Evolutionary conservation across 2,329 filamentous ascomycete genomes (phyloP), one percentile per base, ranked within the genome.

Genomic region (Calonectria fujianensis): DNA sequence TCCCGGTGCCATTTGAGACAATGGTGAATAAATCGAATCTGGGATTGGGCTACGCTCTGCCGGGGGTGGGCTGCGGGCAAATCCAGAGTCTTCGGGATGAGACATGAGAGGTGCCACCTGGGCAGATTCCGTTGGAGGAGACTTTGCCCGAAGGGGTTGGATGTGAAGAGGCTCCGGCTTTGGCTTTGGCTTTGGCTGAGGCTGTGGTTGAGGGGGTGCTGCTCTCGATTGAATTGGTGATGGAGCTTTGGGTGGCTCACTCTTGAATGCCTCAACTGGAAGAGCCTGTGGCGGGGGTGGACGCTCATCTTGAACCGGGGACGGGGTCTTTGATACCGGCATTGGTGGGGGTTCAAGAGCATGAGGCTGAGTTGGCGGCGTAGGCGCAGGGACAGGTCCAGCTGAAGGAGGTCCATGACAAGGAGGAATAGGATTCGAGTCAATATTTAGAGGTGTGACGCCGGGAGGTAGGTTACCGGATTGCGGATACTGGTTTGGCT

Each of bases 11-110:
- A 74, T 71, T 32, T 67, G 74, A 24, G 76, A 74, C 29, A 78
- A 57, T 7, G 79, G 69, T 29, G 79, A 66, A n/a, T 63, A 66
- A 1, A 63, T 71, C 16, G 63, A 11, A 20, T 80, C 79, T 11
- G 74, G 69, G 2, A 74, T 69, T 35, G 79, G 79, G 20, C 76
- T 81, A 5, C 64, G 72, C 32, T 78, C 73, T 27, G 64, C 70
- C 3, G 66, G 72, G 20, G 70, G 52, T 24, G 75, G 73, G 7
- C 71, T 71, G 0, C 52, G 29, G 27, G 57, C 61, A 27, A 41
- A 54, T 9, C 35, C 59, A 9, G 48, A 8, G 2, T 32, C 24
- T 27, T 45, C 63, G 20, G 71, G 24, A 16, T 7, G 37, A 18
- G 61, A n/a, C 3, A 37, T 52, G 5, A 52, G 35, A 29, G 59